Evolutionary conservation across 2,329 filamentous ascomycete species (phyloP), one percentile per base, ranked within the genome.

Genomic region (Fusarium sarcochroum): DNA sequence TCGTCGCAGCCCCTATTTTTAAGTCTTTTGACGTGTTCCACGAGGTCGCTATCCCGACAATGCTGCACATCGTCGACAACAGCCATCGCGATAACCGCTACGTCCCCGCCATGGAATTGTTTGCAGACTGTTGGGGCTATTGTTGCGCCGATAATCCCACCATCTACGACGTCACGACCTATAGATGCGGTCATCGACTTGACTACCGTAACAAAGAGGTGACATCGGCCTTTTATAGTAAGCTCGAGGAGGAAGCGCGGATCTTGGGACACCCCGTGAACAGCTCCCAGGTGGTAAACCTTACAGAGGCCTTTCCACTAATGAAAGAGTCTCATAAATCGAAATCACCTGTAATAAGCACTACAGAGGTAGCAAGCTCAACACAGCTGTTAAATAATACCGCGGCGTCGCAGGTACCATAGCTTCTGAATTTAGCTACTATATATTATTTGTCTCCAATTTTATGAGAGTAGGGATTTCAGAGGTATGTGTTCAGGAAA

Each of bases 31-130:
- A 42, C 1, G 48, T 51, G 13, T 51, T 51, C 7, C 48, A 51
- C n/a, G 48, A 51, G 5, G 48, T 51, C 7, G 48, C 35, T 4
- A 51, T 51, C 10, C 48, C 48, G 4, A 51, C 48, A 0, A 51
- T 51, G 48, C 48, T 51, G 10, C 48, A 51, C 14, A 51, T 51
- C 7, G 42, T 51, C 14, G 48, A 51, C 23, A 37, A 41, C 2
- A 51, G 48, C 18, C 35, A 30, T 51, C 48, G 48, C 7, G 21
- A 42, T 35, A 41, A 23, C 3, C 21, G 34, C 4, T 51, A 51
- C 15, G 5, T 51, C 3, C 48, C 48, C 1, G 35, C 48, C 0
- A 51, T 51, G 48, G 48, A 51, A 14, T 17, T 51, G 3, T 51
- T 51, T 6, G 18, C 48, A 1, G 48, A 51, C 35, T 51, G 48